Conservation (phyloP, 768 basidiomycete species). For the Rhodosporidiobolus odoratus region DNA sequence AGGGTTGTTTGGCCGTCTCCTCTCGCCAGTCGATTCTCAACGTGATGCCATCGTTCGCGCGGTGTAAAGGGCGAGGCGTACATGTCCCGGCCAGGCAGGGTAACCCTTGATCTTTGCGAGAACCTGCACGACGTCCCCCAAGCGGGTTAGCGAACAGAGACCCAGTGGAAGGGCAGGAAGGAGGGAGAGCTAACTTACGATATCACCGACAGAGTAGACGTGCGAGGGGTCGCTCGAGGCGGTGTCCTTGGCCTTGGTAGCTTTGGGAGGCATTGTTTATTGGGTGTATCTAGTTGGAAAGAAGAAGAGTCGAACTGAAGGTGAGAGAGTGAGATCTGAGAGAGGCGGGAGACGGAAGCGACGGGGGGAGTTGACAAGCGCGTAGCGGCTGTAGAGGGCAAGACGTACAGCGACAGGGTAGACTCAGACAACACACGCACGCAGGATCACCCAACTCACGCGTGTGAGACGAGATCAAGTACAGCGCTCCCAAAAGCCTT, state of each 20-base stretch:
- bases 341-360: background rate
- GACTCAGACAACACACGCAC: too few species aligned
- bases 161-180: background rate
- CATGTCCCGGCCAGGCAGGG: slow-evolving; percentile 92
- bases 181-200: slow-evolving; percentile 18
- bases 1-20: too few species aligned
- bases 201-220: slow-evolving; percentile 15
- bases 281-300: background rate
- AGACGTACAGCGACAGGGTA: background rate
- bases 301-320: background rate
- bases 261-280: slow-evolving; percentile 25
- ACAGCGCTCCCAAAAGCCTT: too few species aligned
- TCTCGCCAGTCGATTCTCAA: too few species aligned
- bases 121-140: slow-evolving; percentile 48
- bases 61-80: slow-evolving; percentile 48
- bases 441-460: too few species aligned
- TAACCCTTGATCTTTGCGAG: slow-evolving; percentile 88
- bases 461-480: too few species aligned
- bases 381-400: background rate
- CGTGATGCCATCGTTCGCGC: background rate
- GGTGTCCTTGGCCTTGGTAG: background rate
- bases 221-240: slow-evolving; percentile 4
- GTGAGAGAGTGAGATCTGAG: background rate
- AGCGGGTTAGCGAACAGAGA: background rate
- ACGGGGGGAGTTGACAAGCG: background rate